phyloP scores from a whole-genome alignment of 2,329 filamentous ascomycete genomes.

The Colletotrichum eremochloae region DNA sequence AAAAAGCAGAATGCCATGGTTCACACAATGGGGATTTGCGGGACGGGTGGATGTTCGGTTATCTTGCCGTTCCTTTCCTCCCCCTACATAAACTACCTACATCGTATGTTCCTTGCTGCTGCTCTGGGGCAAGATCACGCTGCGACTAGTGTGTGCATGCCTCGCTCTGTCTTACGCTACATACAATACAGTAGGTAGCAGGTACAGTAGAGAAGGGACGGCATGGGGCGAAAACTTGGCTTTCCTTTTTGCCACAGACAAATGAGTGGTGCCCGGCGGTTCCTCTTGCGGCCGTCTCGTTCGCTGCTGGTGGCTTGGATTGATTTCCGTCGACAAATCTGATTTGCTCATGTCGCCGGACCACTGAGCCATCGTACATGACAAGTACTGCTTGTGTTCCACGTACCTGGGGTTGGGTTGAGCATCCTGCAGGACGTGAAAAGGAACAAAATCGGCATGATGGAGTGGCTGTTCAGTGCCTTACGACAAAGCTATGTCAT shows the following conservation, averaged over 20 bases:
- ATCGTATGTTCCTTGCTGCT: background rate
- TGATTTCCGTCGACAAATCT: background rate
- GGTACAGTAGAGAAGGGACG: background rate
- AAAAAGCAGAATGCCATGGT: slow-evolving; percentile 31
- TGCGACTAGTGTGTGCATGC: slow-evolving; percentile 11
- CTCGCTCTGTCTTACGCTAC: slow-evolving; percentile 3
- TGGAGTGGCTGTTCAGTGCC: background rate
- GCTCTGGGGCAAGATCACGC: background rate
- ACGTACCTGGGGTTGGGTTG: background rate
- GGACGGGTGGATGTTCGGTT: slow-evolving; percentile 20
- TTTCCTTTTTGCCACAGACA: slow-evolving; percentile 22
- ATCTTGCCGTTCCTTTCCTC: slow-evolving; percentile 19
- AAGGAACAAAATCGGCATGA: background rate
- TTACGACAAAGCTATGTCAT: slow-evolving; percentile 32
- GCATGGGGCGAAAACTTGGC: slow-evolving; percentile 16
- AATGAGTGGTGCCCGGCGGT: background rate
- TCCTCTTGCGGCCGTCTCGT: background rate
- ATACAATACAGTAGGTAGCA: too few relatives aligned
- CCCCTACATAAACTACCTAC: background rate
- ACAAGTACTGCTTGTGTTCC: background rate
- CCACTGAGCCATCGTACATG: too few relatives aligned
- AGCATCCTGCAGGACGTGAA: background rate
- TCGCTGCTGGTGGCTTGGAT: background rate
- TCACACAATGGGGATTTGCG: slow-evolving; percentile 30
- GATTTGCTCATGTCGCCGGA: background rate